Evolutionary conservation across 768 basidiomycete species (phyloP), one percentile per base, ranked within the genome.

Genomic region (Vararia minispora): DNA sequence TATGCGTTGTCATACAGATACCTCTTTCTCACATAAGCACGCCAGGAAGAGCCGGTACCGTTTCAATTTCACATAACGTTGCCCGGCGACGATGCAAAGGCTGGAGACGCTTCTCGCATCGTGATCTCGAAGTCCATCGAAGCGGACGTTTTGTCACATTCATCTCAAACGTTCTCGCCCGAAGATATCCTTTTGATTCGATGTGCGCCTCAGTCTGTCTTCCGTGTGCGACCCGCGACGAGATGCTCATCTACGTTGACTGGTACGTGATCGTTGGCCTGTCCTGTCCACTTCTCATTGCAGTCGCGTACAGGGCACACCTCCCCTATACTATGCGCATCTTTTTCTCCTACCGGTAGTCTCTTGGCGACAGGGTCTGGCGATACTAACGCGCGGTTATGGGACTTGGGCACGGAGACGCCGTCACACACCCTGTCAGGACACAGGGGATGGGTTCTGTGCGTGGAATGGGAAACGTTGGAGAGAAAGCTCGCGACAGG

Each of bases 381-480:
- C 2, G 95, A 98, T 53, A 88, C 85, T 20, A 86, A 81, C 41
- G 90, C 83, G 10, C 75, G 95, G 3, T 61, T 99, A 17, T 98
- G 95, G 95, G 83, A 98, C 58, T 72, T 98, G 34, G 73, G 82
- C 52, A 94, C 86, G 0, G 95, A 98, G 58, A 82, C 77, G 5
- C 94, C 95, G 1, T 87, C 85, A 28, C 82, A 87, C 54, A 81
- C 79, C 11, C 68, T 98, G 13, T 60, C 71, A 0, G 95, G 95
- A 0, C 95, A 99, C 53, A 77, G 78, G 48, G 92, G 91, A 1
- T 97, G 92, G 94, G 90, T 99, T 2, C 69, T 98, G 2, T 97
- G 90, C 49, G 86, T 91, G 4, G 95, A 97, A 53, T 99, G 94
- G 92, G 91, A 97, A 51, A 85, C 86, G 0, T 71, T 86, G 68